These are phyloP conservation scores for Coemansia sp. DNA, from an alignment of 192 early-diverging fungal genomes.

Conservation along the genomic window DNA sequence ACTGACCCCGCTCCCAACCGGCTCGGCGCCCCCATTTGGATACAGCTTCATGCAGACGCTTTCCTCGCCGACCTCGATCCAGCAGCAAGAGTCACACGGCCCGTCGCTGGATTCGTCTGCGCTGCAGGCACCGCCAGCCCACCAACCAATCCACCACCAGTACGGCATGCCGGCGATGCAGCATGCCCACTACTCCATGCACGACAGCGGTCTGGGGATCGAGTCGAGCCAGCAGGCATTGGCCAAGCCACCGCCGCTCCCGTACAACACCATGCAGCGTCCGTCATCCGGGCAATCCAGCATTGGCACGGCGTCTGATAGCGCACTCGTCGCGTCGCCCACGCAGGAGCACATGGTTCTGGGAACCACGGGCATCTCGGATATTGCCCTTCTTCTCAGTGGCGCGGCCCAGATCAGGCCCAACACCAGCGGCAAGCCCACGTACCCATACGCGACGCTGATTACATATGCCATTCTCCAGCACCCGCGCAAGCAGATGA, in stretches of 20 bases:
- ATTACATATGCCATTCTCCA: slow-evolving; percentile 77
- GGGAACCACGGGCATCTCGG: slow-evolving; percentile 11
- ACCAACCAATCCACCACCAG: slow-evolving; percentile 7
- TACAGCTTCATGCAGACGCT: slow-evolving; percentile 12
- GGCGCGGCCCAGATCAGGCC: slow-evolving; percentile 35
- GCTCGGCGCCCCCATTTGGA: not conserved
- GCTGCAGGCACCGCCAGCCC: slow-evolving; percentile 5
- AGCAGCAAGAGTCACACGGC: slow-evolving; percentile 15
- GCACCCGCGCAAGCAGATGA: slow-evolving; percentile 61
- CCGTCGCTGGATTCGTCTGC: slow-evolving; percentile 24
- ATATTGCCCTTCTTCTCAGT: slow-evolving; percentile 43
- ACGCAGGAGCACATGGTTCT: slow-evolving; percentile 1
- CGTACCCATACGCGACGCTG: slow-evolving; percentile 74
- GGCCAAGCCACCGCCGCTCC: not conserved
- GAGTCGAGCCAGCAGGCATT: not conserved
- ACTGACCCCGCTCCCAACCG: not conserved
- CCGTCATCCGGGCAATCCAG: slow-evolving; percentile 1
- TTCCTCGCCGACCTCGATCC: slow-evolving; percentile 1
- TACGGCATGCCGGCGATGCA: not conserved
- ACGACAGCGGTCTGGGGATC: slow-evolving; percentile 1
- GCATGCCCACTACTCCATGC: not conserved
- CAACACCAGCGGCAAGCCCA: slow-evolving; percentile 59
- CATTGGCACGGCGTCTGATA: slow-evolving; percentile 1
- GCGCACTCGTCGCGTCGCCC: slow-evolving; percentile 2
- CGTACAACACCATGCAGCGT: slow-evolving; percentile 6